phyloP scores from a whole-genome alignment of 805 yeast species.

The Kuraishia piskuri region DNA sequence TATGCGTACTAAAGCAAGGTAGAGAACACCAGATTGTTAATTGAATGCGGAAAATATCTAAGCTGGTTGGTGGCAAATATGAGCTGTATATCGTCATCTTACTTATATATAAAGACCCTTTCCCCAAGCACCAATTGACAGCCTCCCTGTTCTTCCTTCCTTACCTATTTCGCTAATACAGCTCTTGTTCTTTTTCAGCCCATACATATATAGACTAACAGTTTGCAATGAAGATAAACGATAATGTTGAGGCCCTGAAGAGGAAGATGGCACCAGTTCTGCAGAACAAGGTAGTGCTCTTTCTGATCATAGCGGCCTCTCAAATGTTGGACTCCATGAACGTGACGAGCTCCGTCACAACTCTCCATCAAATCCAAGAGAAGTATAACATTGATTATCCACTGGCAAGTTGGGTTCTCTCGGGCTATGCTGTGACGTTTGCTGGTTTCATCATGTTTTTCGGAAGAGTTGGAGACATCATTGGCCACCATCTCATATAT shows the following conservation, averaged over 20 bases:
- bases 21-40: too few relatives aligned
- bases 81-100: not conserved
- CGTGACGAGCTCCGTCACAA: constrained; percentile 8
- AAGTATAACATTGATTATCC: not conserved
- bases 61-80: not conserved
- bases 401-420: constrained; percentile 21
- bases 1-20: too few relatives aligned
- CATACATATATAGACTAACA: not conserved
- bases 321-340: constrained; percentile 3
- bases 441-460: constrained; percentile 28
- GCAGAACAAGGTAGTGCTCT: not conserved
- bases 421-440: constrained; percentile 26
- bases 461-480: constrained; percentile 26
- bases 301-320: not conserved
- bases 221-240: not conserved
- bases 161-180: too few relatives aligned
- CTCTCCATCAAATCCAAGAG: constrained; percentile 2
- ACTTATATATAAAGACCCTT: too few relatives aligned
- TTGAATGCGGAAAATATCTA: too few relatives aligned
- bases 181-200: too few relatives aligned
- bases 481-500: constrained; percentile 23
- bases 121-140: too few relatives aligned
- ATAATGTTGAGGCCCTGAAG: not conserved
- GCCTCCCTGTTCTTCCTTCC: too few relatives aligned
- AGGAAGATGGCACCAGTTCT: not conserved